A percentile compares a stretch with the other conserved stretches of the same genome.
Conservation (phyloP, 345 rosid genomes). For the Eucalyptus caleyi region DNA sequence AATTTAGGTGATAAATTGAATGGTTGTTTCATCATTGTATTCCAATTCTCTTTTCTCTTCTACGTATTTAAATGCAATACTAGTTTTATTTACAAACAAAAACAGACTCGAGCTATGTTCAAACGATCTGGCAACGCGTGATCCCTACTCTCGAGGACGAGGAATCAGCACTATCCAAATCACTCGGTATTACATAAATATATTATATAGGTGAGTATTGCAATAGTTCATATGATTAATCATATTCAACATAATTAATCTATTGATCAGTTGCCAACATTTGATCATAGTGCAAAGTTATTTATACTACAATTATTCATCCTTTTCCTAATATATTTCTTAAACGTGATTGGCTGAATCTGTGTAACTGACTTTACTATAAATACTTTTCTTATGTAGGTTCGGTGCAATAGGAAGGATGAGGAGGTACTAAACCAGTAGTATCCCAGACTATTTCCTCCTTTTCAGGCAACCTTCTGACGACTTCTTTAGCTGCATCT, state of each 20-base stretch:
- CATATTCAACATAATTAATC: too few species aligned
- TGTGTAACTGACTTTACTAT: neutral
- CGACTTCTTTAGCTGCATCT: neutral
- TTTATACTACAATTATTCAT: too few species aligned
- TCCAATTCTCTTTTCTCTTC: neutral
- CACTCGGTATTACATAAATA: neutral
- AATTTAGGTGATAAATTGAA: neutral
- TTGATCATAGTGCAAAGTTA: neutral
- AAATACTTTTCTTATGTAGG: neutral
- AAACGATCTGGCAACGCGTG: neutral
- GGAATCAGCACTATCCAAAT: neutral
- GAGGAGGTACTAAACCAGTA: neutral
- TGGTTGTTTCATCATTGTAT: neutral
- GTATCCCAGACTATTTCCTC: neutral
- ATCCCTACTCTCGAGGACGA: fast-evolving
- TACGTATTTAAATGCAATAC: neutral
- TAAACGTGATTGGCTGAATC: neutral
- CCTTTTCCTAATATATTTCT: neutral
- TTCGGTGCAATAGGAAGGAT: neutral
- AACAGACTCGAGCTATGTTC: neutral
- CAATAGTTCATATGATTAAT: neutral
- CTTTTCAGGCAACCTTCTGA: neutral
- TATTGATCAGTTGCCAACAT: neutral
- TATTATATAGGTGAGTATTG: neutral
- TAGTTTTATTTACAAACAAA: neutral